These are phyloP conservation scores for Mucor indicus DNA, from an alignment of 371 early-diverging fungal species.

Conservation along the genomic window DNA sequence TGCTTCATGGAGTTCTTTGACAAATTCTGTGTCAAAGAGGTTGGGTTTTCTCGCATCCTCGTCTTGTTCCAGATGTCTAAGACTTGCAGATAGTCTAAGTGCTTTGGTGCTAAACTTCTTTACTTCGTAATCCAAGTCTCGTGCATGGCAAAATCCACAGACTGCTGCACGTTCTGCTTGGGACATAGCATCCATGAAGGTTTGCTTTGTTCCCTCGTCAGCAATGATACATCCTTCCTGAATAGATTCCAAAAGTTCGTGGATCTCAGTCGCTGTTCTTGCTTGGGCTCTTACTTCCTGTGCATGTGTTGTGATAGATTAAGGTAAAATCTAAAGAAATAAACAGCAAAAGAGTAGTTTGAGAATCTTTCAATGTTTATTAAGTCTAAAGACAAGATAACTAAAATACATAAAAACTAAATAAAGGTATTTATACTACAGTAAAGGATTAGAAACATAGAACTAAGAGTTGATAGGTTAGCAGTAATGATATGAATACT, in stretches of 20 bases:
- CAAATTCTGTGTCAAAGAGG: background rate
- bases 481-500: too few species aligned
- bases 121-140: slow-evolving; percentile 4
- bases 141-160: slow-evolving; percentile 1
- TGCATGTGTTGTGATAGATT: too few species aligned
- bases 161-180: background rate
- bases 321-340: too few species aligned
- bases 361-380: too few species aligned
- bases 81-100: slow-evolving; percentile 1
- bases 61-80: slow-evolving; percentile 5
- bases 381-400: too few species aligned
- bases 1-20: background rate
- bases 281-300: background rate
- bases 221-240: background rate
- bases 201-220: background rate
- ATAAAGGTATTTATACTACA: too few species aligned
- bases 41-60: slow-evolving; percentile 1
- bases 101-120: background rate
- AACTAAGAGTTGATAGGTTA: too few species aligned
- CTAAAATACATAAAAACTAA: too few species aligned
- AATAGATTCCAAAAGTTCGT: background rate
- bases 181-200: background rate
- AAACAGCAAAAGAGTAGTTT: too few species aligned
- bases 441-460: too few species aligned
- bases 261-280: slow-evolving; percentile 4